Evolutionary conservation across 1,139 yeast genomes (phyloP).

Genomic region (Meyerozyma athensensis): DNA sequence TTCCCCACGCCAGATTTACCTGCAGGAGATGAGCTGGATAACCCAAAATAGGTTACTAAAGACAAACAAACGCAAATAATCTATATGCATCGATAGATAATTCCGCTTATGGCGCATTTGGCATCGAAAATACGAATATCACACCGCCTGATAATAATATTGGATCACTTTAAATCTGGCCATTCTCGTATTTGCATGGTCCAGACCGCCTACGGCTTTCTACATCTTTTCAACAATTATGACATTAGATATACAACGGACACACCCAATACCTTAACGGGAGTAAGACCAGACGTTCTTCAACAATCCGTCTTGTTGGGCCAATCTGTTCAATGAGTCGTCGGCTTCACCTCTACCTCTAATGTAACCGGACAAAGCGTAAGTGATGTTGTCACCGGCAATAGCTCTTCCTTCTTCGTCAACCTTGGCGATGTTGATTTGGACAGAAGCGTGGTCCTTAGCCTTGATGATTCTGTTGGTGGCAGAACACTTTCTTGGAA

Average conservation of each 20-base stretch:
- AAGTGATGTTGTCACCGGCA: constrained; percentile 87
- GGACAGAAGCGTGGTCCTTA: constrained; percentile 99
- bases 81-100: no score
- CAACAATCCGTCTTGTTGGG: constrained; percentile 97
- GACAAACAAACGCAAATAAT: no score
- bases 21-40: constrained; percentile 1
- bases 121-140: no score
- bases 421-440: constrained; percentile 51
- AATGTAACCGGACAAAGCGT: constrained; percentile 96
- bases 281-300: constrained; percentile 99
- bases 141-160: no score
- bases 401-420: constrained; percentile 96
- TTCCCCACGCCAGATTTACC: constrained; percentile 2
- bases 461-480: constrained; percentile 99
- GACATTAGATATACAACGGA: constrained; percentile 24
- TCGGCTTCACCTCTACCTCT: constrained; percentile 83
- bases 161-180: no score
- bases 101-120: no score
- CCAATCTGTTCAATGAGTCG: constrained; percentile 98
- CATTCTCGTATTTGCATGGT: no score
- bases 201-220: neutral
- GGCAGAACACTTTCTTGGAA: constrained; percentile 99
- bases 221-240: constrained; percentile 7
- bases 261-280: constrained; percentile 56
- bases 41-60: neutral